Base-by-base conservation (phyloP, 2,329 filamentous ascomycete species). In the Amauroascus verrucosus region DNA sequence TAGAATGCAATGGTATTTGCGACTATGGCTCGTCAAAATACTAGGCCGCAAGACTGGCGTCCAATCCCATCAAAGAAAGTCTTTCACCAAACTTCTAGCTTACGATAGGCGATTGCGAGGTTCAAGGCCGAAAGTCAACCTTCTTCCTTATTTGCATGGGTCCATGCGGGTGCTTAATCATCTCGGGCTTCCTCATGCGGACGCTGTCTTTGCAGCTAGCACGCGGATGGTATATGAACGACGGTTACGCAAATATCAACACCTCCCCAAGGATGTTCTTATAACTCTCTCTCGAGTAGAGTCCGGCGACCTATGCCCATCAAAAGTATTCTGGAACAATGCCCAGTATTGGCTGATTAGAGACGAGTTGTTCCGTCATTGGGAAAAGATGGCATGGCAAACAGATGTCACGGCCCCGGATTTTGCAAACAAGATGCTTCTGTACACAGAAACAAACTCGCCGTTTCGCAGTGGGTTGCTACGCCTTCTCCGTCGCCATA, bases 401-500 rank as follows among this genome's bases (percentile, higher is more conserved):
- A 61, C 68, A 16, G 64, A 72, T 51, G 56, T 72, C 40, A 68
- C 69, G 14, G 64, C 54, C 38, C 59, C 64, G 3, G 56, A 55
- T 3, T 70, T 69, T 40, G 58, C 67, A 16, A 54, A 64, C 16
- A 60, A 66, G 30, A 61, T 62, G 30, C 53, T 71, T 32, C 57
- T 59, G 8, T 57, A 67, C 41, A 67, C 62, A 6, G 59, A 67
- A 54, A 62, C 60, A 2, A 66, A 65, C 6, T 35, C 48, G 9
- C 35, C 49, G 14, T 50, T 30, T 11, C 51, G 51, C 16, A 48
- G 59, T 62, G 51, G 64, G 60, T 41, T 71, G 5, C 57, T 71
- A 5, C 63, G 65, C 26, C 56, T 72, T 6, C 61, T 72, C 8
- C 61, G 63, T 16, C 62, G 60, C 9, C 69, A 72, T 51, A 69